phyloP scores from a whole-genome alignment of 768 basidiomycete species.

The Pulveroboletus sp. region DNA sequence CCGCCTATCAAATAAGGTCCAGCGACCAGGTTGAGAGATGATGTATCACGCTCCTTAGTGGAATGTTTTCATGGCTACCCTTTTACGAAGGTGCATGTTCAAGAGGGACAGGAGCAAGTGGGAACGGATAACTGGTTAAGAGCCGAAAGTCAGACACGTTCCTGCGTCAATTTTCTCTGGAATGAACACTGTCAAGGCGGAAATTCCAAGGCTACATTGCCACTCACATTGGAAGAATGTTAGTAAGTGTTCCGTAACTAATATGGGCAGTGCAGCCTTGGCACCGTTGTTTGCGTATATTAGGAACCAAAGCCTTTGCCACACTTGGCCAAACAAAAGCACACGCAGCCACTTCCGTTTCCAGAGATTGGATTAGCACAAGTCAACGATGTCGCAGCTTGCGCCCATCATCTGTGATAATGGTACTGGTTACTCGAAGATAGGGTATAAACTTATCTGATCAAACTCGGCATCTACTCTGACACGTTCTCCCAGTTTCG shows the following conservation, averaged over 20 bases:
- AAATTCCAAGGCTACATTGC: not conserved
- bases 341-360: conserved; percentile 13
- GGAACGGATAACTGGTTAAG: too few relatives aligned
- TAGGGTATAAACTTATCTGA: conserved; percentile 59
- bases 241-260: too few relatives aligned
- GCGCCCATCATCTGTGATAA: conserved; percentile 98
- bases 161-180: too few relatives aligned
- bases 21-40: not conserved
- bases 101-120: too few relatives aligned
- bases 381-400: conserved; percentile 65
- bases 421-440: conserved; percentile 95
- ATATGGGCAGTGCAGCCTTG: too few relatives aligned
- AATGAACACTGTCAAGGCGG: too few relatives aligned
- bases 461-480: conserved; percentile 5
- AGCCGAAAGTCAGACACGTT: too few relatives aligned
- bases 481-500: conserved; percentile 58
- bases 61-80: not conserved
- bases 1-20: not conserved
- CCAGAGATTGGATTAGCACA: conserved; percentile 8
- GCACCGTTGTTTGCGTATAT: conserved; percentile 22
- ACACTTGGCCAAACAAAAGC: conserved; percentile 21
- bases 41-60: not conserved
- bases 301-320: conserved; percentile 24
- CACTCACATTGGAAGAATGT: not conserved
- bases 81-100: too few relatives aligned